phyloP scores from a whole-genome alignment of 169 alveolate genomes.

The Cryptosporidium felis region DNA sequence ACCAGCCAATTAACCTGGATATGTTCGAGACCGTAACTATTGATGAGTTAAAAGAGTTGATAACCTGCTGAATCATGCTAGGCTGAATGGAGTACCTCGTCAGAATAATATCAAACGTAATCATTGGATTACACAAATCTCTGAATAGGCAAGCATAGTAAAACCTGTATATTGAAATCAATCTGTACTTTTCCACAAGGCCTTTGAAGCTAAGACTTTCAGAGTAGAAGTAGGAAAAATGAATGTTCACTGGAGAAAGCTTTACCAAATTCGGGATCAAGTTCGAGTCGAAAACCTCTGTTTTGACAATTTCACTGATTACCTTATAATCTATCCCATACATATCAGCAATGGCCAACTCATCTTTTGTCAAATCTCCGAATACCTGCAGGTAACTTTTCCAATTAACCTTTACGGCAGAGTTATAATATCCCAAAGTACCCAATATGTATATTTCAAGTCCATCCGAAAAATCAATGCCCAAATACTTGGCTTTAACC shows the following conservation, averaged over 20 bases:
- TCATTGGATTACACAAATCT: constrained; percentile 37
- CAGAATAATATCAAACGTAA: constrained; percentile 26
- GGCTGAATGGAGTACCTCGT: background rate
- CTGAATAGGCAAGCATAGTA: constrained; percentile 45
- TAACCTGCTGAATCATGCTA: background rate
- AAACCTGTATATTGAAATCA: constrained; percentile 18
- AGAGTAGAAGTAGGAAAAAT: constrained; percentile 21
- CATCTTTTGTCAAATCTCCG: background rate
- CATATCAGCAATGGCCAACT: constrained; percentile 43
- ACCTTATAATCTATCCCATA: constrained; percentile 11
- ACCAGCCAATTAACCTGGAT: constrained; percentile 29
- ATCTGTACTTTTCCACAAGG: constrained; percentile 35
- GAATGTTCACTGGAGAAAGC: constrained; percentile 42
- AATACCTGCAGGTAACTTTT: constrained; percentile 11
- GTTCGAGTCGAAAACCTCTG: background rate
- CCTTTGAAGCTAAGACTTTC: constrained; percentile 24
- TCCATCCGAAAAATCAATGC: constrained; percentile 16
- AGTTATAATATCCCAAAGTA: background rate
- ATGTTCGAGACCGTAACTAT: constrained; percentile 5
- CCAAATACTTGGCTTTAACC: constrained; percentile 5
- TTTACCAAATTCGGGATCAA: background rate
- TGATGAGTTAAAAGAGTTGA: constrained; percentile 5
- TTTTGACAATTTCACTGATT: background rate
- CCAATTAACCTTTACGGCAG: constrained; percentile 16
- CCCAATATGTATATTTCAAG: constrained; percentile 11